A percentile compares a stretch with the other conserved stretches of the same genome.
Evolutionary conservation across 164 flowering plant genomes (phyloP).

Genomic region (Tetracentron sinense): DNA sequence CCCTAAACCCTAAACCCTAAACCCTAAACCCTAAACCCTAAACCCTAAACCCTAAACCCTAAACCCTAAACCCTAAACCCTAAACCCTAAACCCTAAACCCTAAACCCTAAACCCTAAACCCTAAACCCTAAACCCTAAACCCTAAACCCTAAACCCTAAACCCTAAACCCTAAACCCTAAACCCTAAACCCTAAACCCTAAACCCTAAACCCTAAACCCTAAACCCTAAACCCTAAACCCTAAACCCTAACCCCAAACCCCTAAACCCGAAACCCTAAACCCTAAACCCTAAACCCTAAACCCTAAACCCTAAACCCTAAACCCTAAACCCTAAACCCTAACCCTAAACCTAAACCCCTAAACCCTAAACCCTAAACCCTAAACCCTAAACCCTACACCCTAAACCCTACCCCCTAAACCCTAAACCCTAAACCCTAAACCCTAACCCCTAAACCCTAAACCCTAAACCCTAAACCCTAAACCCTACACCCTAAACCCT

Average conservation of each 20-base stretch:
- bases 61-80: slow-evolving; percentile 2
- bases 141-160: slow-evolving; percentile 13
- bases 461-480: too few relatives aligned
- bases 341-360: too few relatives aligned
- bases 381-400: too few relatives aligned
- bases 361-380: too few relatives aligned
- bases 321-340: slow-evolving; percentile 12
- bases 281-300: slow-evolving; percentile 2
- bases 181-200: slow-evolving; percentile 11
- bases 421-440: slow-evolving; percentile 13
- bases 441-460: too few relatives aligned
- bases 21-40: slow-evolving; percentile 10
- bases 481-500: too few relatives aligned
- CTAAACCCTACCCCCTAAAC: slow-evolving; percentile 8
- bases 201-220: slow-evolving; percentile 10
- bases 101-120: slow-evolving; percentile 6
- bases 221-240: slow-evolving; percentile 12
- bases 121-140: slow-evolving; percentile 11
- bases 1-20: not conserved
- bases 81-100: slow-evolving; percentile 8
- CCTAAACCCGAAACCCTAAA: slow-evolving; percentile 3
- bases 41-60: slow-evolving; percentile 11
- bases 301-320: slow-evolving; percentile 2
- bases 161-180: slow-evolving; percentile 7
- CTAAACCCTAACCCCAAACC: too few relatives aligned